Percentiles rank a stretch among this genome's conserved stretches.
Conservation (phyloP, 2,329 filamentous ascomycete species). For the Verticillium zaregamsianum region DNA sequence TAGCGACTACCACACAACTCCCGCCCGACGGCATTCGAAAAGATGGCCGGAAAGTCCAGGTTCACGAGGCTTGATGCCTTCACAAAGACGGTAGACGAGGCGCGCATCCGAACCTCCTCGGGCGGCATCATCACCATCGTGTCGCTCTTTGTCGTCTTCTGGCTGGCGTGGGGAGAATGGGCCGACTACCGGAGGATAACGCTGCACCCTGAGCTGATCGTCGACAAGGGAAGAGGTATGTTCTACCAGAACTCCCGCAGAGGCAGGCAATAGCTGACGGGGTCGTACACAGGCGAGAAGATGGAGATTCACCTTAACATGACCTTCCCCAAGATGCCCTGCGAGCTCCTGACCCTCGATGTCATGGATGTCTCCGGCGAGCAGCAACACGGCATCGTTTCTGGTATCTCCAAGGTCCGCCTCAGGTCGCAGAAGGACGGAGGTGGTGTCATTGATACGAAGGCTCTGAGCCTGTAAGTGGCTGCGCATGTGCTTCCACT, state of each 20-base stretch:
- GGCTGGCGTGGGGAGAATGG: conserved; percentile 94
- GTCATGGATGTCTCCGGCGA: conserved; percentile 99
- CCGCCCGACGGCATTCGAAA: conserved; percentile 1
- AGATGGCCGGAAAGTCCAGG: conserved; percentile 85
- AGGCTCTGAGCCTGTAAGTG: conserved; percentile 62
- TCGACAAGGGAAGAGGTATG: conserved; percentile 91
- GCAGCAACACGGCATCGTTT: conserved; percentile 88
- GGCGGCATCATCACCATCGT: conserved; percentile 92
- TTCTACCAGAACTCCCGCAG: conserved; percentile 3
- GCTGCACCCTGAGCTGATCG: conserved; percentile 87
- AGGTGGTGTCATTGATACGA: conserved; percentile 68
- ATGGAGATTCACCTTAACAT: conserved; percentile 99
- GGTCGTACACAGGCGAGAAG: conserved; percentile 65
- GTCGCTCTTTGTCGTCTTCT: conserved; percentile 83
- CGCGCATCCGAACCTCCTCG: conserved; percentile 89
- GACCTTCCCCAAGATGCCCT: conserved; percentile 89
- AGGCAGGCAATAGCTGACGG: not conserved
- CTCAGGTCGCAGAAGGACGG: conserved; percentile 70
- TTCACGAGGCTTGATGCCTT: conserved; percentile 98
- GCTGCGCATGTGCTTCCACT: not conserved
- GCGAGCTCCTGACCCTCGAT: conserved; percentile 91
- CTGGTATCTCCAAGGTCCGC: conserved; percentile 88
- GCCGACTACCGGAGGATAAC: conserved; percentile 81
- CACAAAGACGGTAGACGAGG: conserved; percentile 98
- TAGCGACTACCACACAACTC: not conserved